Evolutionary conservation across 169 alveolate species (phyloP), one percentile per base, ranked within the genome.

Genomic region (Eimeria necatrix): DNA sequence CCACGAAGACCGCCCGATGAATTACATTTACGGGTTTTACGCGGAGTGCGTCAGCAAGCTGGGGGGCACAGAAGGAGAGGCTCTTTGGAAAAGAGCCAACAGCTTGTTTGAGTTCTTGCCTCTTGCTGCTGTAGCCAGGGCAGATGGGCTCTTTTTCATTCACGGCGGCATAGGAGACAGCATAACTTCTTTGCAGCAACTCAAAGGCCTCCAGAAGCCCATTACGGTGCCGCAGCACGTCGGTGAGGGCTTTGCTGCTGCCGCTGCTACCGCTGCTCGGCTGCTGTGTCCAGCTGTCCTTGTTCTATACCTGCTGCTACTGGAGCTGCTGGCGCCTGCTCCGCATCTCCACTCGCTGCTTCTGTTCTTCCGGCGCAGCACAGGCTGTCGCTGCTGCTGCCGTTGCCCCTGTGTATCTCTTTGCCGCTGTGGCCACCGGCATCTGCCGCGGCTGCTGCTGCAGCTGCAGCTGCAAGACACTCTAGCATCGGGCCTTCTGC

Each of bases 1-100:
- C 76, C 91, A 84, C 91, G 91, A 84, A 24, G 91, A 84, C 22
- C 91, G 91, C 9, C 80, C 56, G 59, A 84, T 84, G 91, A 84
- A 84, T 26, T 48, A n/a, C 53, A 32, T 7, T 32, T 84, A 84
- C 78, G 91, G 91, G 24, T 84, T 84, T 18, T 24, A 18, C 14
- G 49, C 56, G 46, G 91, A 84, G 56, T 32, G 60, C 18, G 59
- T 51, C 60, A 16, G 53, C 41, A 84, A 84, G 60, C 26, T 84
- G 4, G 91, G 91, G 12, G 80, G 24, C 12, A 52, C 53, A 4
- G 61, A 59, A 26, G 83, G 26, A 5, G 60, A n/a, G 70, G 10
- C 24, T 18, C 49, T 86, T 22, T 86, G 93, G 93, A 32, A 64
- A 64, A 7, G 73, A 22, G 20, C 56, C 49, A 86, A 86, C 83